Evolutionary conservation across 2,329 filamentous ascomycete species (phyloP).

Genomic region (Aspergillus novoparasiticus): DNA sequence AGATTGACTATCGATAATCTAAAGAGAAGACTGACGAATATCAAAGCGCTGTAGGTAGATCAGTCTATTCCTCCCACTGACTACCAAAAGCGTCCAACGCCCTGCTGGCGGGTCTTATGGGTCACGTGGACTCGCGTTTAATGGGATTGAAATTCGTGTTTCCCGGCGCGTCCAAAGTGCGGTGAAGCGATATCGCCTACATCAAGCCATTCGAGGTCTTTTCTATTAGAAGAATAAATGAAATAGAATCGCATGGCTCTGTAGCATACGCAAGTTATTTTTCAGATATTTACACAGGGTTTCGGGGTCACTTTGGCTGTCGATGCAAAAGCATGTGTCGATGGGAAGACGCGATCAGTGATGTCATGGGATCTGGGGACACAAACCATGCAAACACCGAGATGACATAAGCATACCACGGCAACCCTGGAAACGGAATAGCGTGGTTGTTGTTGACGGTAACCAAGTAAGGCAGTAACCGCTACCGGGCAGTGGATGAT

Average conservation of each 20-base stretch:
- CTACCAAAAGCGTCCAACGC: conserved; percentile 10
- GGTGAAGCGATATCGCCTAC: background rate
- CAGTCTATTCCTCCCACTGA: background rate
- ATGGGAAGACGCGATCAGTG: conserved; percentile 31
- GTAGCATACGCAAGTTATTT: background rate
- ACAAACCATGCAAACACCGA: conserved; percentile 18
- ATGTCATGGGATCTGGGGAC: conserved; percentile 28
- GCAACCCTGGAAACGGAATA: conserved; percentile 19
- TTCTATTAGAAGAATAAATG: background rate
- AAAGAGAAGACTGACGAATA: conserved; percentile 1
- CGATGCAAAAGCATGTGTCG: conserved; percentile 7
- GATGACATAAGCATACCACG: conserved; percentile 23
- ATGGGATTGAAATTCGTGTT: conserved; percentile 24
- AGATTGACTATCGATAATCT: background rate
- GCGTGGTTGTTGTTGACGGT: conserved; percentile 25
- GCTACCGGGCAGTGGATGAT: background rate
- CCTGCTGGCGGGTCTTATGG: background rate
- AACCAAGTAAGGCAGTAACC: conserved; percentile 25
- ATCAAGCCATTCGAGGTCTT: background rate
- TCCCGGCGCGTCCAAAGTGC: conserved; percentile 16
- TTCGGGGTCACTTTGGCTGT: background rate
- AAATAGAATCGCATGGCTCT: conserved; percentile 10
- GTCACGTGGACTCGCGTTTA: conserved; percentile 39
- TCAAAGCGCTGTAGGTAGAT: background rate
- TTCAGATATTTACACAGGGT: background rate